These are phyloP conservation scores for Gymnopilus junonius DNA, from an alignment of 768 basidiomycete species.

Conservation along the genomic window DNA sequence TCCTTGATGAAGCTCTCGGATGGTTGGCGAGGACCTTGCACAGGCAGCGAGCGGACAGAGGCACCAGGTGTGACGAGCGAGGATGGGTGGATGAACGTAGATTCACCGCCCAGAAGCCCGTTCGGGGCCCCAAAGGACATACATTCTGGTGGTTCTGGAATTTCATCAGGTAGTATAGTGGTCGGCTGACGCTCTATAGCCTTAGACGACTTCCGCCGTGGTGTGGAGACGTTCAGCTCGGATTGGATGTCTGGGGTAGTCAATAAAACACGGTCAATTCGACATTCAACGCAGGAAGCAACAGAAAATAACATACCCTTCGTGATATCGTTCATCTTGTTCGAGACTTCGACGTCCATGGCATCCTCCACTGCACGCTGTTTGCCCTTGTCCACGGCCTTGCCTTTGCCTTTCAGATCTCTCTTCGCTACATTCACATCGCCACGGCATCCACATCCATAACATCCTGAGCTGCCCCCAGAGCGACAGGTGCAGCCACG, in stretches of 20 bases:
- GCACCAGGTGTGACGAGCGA: conserved; percentile 10
- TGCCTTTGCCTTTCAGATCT: conserved; percentile 31
- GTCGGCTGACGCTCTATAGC: conserved; percentile 24
- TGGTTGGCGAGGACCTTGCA: neutral
- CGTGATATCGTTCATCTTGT: conserved; percentile 47
- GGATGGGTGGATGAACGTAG: conserved; percentile 11
- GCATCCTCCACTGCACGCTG: conserved; percentile 5
- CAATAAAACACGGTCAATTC: neutral
- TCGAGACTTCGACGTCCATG: conserved; percentile 26
- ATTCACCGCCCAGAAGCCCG: conserved; percentile 28
- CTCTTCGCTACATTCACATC: conserved; percentile 8
- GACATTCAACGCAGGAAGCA: neutral
- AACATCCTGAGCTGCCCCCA: conserved; percentile 6
- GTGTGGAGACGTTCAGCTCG: neutral
- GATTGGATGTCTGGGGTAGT: conserved; percentile 2
- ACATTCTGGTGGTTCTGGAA: conserved; percentile 15
- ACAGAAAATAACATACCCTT: conserved; percentile 38
- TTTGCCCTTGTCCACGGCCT: conserved; percentile 23
- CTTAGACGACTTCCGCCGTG: conserved; percentile 3
- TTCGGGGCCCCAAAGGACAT: conserved; percentile 39
- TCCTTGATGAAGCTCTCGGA: neutral
- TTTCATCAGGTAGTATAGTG: conserved; percentile 7
- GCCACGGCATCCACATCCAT: conserved; percentile 23
- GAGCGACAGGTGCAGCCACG: neutral
- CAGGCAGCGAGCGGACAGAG: neutral